These are phyloP conservation scores for Coemansia sp. DNA, from an alignment of 192 early-diverging fungal species.

Conservation along the genomic window DNA sequence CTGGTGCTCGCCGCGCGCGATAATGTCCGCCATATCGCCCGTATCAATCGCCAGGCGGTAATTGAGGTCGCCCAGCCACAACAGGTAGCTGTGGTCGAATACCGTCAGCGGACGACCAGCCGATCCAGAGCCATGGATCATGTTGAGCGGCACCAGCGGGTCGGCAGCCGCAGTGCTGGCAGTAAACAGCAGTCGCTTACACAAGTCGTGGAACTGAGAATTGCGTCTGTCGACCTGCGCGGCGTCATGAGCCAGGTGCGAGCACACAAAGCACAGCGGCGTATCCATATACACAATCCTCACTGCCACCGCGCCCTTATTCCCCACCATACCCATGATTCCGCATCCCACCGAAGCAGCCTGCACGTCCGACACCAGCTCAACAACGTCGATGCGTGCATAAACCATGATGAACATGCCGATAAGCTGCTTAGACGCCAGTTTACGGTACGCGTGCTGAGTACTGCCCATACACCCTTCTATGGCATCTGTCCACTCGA, in stretches of 20 bases:
- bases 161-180: constrained; percentile 22
- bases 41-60: constrained; percentile 80
- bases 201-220: constrained; percentile 87
- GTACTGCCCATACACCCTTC: constrained; percentile 63
- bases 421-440: constrained; percentile 82
- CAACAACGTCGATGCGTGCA: constrained; percentile 57
- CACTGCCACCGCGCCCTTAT: constrained; percentile 92
- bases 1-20: constrained; percentile 63
- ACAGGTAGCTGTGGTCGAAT: constrained; percentile 72
- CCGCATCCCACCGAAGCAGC: constrained; percentile 80
- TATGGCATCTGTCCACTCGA: constrained; percentile 79
- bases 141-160: constrained; percentile 26
- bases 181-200: constrained; percentile 69
- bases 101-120: constrained; percentile 46
- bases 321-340: constrained; percentile 85
- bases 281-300: constrained; percentile 78
- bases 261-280: constrained; percentile 85
- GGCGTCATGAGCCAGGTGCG: constrained; percentile 88
- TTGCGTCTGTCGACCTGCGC: constrained; percentile 81
- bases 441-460: constrained; percentile 62
- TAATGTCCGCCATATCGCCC: constrained; percentile 58
- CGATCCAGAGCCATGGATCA: not conserved
- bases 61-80: constrained; percentile 97
- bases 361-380: constrained; percentile 65
- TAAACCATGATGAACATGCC: constrained; percentile 89